These are phyloP conservation scores for Leccinum rimulosum DNA, from an alignment of 768 basidiomycete genomes.

Conservation along the genomic window DNA sequence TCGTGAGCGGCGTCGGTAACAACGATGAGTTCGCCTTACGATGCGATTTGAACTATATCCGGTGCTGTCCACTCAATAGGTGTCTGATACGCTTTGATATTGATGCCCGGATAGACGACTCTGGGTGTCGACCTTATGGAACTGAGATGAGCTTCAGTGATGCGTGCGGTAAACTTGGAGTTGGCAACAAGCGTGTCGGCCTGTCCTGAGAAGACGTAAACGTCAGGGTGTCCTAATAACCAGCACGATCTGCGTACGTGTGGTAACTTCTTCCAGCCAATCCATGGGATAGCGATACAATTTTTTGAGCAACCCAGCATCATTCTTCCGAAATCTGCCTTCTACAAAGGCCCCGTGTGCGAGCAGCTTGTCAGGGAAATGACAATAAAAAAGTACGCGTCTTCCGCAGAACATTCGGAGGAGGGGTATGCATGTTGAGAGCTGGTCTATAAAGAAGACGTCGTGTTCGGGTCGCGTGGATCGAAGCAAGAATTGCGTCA, in stretches of 20 bases:
- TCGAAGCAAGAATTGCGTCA: conserved; percentile 49
- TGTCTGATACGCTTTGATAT: conserved; percentile 66
- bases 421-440: conserved; percentile 88
- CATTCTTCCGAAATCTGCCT: conserved; percentile 42
- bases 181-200: conserved; percentile 91
- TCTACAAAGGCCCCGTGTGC: conserved; percentile 65
- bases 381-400: conserved; percentile 96
- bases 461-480: conserved; percentile 54
- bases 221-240: background rate
- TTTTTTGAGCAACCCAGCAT: conserved; percentile 55
- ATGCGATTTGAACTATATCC: conserved; percentile 52
- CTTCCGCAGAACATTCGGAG: conserved; percentile 63
- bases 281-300: conserved; percentile 90
- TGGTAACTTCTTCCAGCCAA: conserved; percentile 85
- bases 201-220: conserved; percentile 52
- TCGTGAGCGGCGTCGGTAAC: background rate
- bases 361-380: conserved; percentile 95
- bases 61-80: conserved; percentile 41
- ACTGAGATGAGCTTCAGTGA: conserved; percentile 75
- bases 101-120: conserved; percentile 97
- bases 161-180: conserved; percentile 82
- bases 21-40: conserved; percentile 41
- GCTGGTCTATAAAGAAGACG: conserved; percentile 92
- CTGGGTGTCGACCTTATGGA: conserved; percentile 59
- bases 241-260: conserved; percentile 49